Evolutionary conservation across 345 rosid species (phyloP).

Genomic region (Rhizophora apiculata): DNA sequence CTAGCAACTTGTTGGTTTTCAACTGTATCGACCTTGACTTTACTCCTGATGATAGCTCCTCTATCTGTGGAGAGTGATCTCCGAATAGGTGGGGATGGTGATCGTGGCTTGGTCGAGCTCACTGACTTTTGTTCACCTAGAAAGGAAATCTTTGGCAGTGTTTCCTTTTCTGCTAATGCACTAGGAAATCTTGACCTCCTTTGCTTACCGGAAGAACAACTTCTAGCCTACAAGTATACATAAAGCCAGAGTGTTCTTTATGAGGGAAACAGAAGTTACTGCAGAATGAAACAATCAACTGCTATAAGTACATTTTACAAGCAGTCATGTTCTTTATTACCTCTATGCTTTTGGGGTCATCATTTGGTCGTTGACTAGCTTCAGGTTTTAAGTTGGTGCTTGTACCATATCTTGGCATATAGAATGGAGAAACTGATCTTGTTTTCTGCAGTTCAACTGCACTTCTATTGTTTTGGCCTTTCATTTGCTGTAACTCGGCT

Average conservation of each 20-base stretch:
- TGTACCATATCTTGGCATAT: constrained; percentile 51
- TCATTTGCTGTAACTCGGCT: constrained; percentile 72
- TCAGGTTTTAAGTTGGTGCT: constrained; percentile 48
- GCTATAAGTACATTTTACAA: not conserved
- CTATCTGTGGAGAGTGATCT: constrained; percentile 82
- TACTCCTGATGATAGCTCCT: constrained; percentile 57
- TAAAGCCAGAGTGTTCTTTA: not conserved
- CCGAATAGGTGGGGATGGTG: constrained; percentile 72
- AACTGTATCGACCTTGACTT: constrained; percentile 48
- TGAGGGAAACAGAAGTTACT: not conserved
- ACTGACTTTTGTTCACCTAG: constrained; percentile 46
- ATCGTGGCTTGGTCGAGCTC: constrained; percentile 45
- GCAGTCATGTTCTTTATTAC: constrained; percentile 28
- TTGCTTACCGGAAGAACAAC: constrained; percentile 83
- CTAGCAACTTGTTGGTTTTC: constrained; percentile 54
- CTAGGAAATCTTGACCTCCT: constrained; percentile 74
- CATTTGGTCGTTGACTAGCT: constrained; percentile 44
- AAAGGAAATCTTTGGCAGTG: constrained; percentile 40
- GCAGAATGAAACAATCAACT: not conserved
- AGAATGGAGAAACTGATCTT: constrained; percentile 88
- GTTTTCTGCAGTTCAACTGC: constrained; percentile 54
- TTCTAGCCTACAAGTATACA: constrained; percentile 56
- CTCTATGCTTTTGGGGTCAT: constrained; percentile 51
- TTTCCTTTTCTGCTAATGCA: constrained; percentile 58
- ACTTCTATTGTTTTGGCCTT: constrained; percentile 37